Conservation (phyloP, 2,329 filamentous ascomycete genomes). For the Xylariaceae sp. region DNA sequence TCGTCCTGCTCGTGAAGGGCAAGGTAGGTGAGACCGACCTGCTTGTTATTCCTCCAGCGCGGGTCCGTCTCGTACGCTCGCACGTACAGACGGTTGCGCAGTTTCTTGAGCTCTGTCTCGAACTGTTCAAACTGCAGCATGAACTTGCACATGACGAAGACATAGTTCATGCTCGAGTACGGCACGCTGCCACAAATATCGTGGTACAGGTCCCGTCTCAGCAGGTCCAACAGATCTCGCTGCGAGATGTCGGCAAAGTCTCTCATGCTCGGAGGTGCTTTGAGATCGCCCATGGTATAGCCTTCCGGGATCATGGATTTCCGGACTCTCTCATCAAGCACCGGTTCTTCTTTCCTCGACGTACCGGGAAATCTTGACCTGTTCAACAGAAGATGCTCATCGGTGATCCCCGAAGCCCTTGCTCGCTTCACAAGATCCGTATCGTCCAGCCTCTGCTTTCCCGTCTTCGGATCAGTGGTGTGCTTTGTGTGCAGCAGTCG, state of each 20-base stretch:
- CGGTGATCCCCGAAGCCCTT: slow-evolving; percentile 16
- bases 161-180: slow-evolving; percentile 33
- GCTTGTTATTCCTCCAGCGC: slow-evolving; percentile 19
- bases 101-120: slow-evolving; percentile 24
- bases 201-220: slow-evolving; percentile 25
- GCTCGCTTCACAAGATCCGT: slow-evolving; percentile 26
- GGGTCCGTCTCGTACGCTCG: slow-evolving; percentile 25
- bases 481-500: slow-evolving; percentile 26
- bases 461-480: slow-evolving; percentile 25
- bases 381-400: slow-evolving; percentile 11
- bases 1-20: slow-evolving; percentile 25
- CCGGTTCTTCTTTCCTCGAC: not conserved
- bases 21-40: slow-evolving; percentile 18
- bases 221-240: slow-evolving; percentile 5
- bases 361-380: not conserved
- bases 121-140: slow-evolving; percentile 25
- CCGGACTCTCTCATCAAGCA: slow-evolving; percentile 4
- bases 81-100: slow-evolving; percentile 27
- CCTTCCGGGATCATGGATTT: slow-evolving; percentile 3
- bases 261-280: slow-evolving; percentile 15
- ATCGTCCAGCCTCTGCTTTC: slow-evolving; percentile 24
- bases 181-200: slow-evolving; percentile 26
- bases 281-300: slow-evolving; percentile 1
- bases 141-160: slow-evolving; percentile 23
- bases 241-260: not conserved